These are phyloP conservation scores for Amanita jacksonii DNA, from an alignment of 768 basidiomycete species.

Conservation along the genomic window DNA sequence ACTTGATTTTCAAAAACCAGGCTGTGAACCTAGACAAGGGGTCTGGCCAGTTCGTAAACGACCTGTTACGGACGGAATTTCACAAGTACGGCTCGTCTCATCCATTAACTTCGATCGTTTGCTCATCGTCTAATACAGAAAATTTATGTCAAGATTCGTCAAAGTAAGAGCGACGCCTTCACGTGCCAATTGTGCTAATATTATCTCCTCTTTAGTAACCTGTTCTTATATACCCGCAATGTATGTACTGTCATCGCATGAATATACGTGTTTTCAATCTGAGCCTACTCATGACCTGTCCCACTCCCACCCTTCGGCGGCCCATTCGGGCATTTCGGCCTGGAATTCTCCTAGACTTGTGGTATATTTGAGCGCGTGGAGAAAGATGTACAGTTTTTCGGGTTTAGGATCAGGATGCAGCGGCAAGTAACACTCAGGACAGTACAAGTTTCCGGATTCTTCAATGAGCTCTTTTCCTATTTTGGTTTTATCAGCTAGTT, in stretches of 20 bases:
- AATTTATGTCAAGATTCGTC: conserved; percentile 90
- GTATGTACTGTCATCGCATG: conserved; percentile 9
- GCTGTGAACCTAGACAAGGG: conserved; percentile 35
- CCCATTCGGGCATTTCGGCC: conserved; percentile 88
- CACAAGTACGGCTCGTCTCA: conserved; percentile 82
- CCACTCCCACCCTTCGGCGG: conserved; percentile 64
- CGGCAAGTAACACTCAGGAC: conserved; percentile 87
- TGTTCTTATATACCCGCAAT: conserved; percentile 13
- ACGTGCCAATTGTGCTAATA: not conserved
- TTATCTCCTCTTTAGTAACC: conserved; percentile 8
- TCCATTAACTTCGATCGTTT: not conserved
- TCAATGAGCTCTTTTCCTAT: conserved; percentile 12
- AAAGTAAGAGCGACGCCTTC: conserved; percentile 45
- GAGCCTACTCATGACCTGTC: conserved; percentile 22
- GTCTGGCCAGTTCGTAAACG: conserved; percentile 87
- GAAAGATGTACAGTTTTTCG: conserved; percentile 87
- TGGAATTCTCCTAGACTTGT: conserved; percentile 76
- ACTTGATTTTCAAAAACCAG: conserved; percentile 98
- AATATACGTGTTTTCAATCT: conserved; percentile 1
- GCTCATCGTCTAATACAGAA: conserved; percentile 33
- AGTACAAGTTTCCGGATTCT: conserved; percentile 49
- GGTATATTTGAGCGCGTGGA: conserved; percentile 85
- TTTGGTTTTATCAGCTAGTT: conserved; percentile 25
- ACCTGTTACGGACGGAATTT: conserved; percentile 87
- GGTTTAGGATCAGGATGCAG: conserved; percentile 90